A percentile compares a stretch with the other conserved stretches of the same genome.
Evolutionary conservation across 2,329 filamentous ascomycete genomes (phyloP).

Genomic region (Pestalotiopsis sp.): DNA sequence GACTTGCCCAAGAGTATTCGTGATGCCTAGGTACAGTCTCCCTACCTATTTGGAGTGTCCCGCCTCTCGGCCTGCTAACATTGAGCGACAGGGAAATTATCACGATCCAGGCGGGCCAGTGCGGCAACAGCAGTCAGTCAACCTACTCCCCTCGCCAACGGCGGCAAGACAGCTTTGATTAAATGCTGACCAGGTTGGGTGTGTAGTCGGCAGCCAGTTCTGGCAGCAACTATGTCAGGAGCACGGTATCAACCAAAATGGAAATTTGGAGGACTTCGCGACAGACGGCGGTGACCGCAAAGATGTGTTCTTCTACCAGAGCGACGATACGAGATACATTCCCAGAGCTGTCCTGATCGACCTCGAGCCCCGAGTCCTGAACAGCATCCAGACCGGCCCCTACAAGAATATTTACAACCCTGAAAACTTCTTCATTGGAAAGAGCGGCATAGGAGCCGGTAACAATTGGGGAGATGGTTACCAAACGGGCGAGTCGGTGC

Average conservation of each 20-base stretch:
- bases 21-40: conserved; percentile 27
- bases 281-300: conserved; percentile 97
- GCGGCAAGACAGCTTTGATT: conserved; percentile 6
- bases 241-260: conserved; percentile 96
- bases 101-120: conserved; percentile 97
- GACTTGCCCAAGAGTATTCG: conserved; percentile 15
- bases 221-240: conserved; percentile 99
- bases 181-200: conserved; percentile 29
- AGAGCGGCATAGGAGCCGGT: conserved; percentile 88
- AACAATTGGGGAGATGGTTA: conserved; percentile 99
- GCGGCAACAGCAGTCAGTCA: conserved; percentile 94
- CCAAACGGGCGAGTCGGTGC: conserved; percentile 84
- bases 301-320: conserved; percentile 99
- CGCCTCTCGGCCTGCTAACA: neutral
- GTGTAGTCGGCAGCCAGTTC: conserved; percentile 88
- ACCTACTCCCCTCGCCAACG: conserved; percentile 20
- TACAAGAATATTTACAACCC: conserved; percentile 99
- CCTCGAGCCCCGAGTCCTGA: conserved; percentile 89
- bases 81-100: conserved; percentile 83
- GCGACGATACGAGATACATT: conserved; percentile 97
- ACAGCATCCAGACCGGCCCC: conserved; percentile 86
- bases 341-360: conserved; percentile 94
- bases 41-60: neutral
- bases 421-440: conserved; percentile 97
- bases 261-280: conserved; percentile 95